Base-by-base conservation (phyloP, 1,284 basidiomycete species). In the Cryptococcus sp. region DNA sequence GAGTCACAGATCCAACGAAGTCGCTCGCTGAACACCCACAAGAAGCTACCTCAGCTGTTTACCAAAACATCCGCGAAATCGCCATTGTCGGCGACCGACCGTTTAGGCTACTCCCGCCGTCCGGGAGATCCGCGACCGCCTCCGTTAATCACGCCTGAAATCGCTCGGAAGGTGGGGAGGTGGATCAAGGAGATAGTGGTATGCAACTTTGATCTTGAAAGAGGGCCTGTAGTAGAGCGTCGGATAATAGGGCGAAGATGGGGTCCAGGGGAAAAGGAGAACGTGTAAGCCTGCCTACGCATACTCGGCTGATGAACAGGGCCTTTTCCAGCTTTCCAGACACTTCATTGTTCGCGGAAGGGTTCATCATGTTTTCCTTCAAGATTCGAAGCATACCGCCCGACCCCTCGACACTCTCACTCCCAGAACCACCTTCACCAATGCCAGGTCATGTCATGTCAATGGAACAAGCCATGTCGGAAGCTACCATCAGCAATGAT, bases 281-380 rank as follows among this genome's bases (percentile, higher is more conserved):
- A 93, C 65, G 86, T 96, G 90, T 92, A 37, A 64, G 87, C 79
- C 10, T 13, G 23, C 1, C 10, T 40, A 14, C 11, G 40, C 41
- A 18, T 9, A 10, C 16, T 31, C 44, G 41, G 23, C 9, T 39
- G 49, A 28, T 28, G 52, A 53, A 52, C 54, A 92, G 91, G 51
- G 91, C 92, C 4, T 98, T 98, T 75, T 91, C 89, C 0, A 85
- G 91, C 0, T 92, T 98, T 66, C 94, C 94, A 0, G 93, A 97
- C 66, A 92, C 90, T 0, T 77, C 84, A 0, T 83, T 88, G 49
- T 88, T 88, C 54, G 84, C 87, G 46, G 77, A 78, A 55, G 77
- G 76, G 2, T 64, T 64, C 4, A 69, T 77, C 24, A 60, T 73
- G 21, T 77, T 75, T 60, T 69, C 66, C 1, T 77, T 76, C 70